These are phyloP conservation scores for Meripilus lineatus DNA, from an alignment of 1,284 basidiomycete species.

Conservation along the genomic window DNA sequence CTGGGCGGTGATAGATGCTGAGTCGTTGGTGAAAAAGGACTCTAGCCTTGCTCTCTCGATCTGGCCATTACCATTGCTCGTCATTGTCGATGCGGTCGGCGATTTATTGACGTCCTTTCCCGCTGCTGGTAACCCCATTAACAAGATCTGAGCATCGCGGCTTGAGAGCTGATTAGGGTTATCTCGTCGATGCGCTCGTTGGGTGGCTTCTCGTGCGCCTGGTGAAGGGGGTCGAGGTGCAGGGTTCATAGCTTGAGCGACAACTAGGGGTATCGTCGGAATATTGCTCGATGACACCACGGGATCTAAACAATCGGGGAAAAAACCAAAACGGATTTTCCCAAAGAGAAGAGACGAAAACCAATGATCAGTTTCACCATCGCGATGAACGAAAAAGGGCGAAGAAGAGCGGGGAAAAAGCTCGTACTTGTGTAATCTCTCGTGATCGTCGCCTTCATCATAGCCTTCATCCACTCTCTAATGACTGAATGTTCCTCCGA, in stretches of 20 bases:
- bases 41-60: slow-evolving; percentile 43
- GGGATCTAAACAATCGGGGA: slow-evolving; percentile 50
- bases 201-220: slow-evolving; percentile 80
- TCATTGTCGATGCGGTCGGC: too few species aligned
- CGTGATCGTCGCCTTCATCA: slow-evolving; percentile 98
- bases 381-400: slow-evolving; percentile 2
- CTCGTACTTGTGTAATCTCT: slow-evolving; percentile 83
- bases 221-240: slow-evolving; percentile 94
- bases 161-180: slow-evolving; percentile 89
- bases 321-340: background rate
- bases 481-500: slow-evolving; percentile 82
- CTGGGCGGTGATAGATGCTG: slow-evolving; percentile 23
- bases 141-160: slow-evolving; percentile 76
- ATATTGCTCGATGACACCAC: slow-evolving; percentile 98
- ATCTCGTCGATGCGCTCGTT: slow-evolving; percentile 82
- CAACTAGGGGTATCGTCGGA: slow-evolving; percentile 90
- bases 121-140: slow-evolving; percentile 61
- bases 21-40: slow-evolving; percentile 49
- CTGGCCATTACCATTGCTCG: slow-evolving; percentile 24
- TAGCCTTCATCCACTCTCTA: slow-evolving; percentile 98
- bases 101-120: slow-evolving; percentile 27
- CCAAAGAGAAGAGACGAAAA: too few species aligned
- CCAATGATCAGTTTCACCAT: too few species aligned
- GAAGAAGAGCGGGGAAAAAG: background rate
- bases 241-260: slow-evolving; percentile 95